These are phyloP conservation scores for Rhododendron henanense DNA, from an alignment of 148 eudicot species.

Conservation along the genomic window DNA sequence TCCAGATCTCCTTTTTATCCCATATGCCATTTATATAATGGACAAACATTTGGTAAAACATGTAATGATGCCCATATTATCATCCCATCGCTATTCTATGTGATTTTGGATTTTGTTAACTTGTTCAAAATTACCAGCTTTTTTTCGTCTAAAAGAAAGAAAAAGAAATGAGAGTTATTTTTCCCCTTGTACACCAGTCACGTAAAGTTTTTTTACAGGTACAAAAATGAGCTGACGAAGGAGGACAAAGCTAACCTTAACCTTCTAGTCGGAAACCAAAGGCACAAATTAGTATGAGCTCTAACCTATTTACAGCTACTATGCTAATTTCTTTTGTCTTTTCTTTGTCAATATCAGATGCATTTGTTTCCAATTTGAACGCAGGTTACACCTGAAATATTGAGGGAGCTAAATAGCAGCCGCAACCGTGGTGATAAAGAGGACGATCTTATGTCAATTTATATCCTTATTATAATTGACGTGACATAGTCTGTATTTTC, in stretches of 20 bases:
- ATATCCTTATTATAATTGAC: constrained; percentile 53
- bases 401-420: constrained; percentile 68
- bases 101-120: not conserved
- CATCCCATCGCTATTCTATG: not conserved
- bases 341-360: not conserved
- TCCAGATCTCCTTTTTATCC: too few relatives aligned
- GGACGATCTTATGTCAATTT: constrained; percentile 54
- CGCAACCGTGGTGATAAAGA: constrained; percentile 82
- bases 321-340: not conserved
- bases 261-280: constrained; percentile 50
- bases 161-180: not conserved
- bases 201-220: constrained; percentile 34
- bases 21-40: not conserved
- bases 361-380: constrained; percentile 10
- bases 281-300: constrained; percentile 61
- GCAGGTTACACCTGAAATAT: constrained; percentile 88
- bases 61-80: not conserved
- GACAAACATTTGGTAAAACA: not conserved
- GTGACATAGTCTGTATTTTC: constrained; percentile 9
- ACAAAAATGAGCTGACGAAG: constrained; percentile 70
- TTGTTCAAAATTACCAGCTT: not conserved
- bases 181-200: not conserved
- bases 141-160: not conserved
- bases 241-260: constrained; percentile 69
- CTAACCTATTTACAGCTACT: constrained; percentile 2